Evolutionary conservation across 1,139 yeast species (phyloP), one percentile per base, ranked within the genome.

Genomic region (Protomyces pachydermus): DNA sequence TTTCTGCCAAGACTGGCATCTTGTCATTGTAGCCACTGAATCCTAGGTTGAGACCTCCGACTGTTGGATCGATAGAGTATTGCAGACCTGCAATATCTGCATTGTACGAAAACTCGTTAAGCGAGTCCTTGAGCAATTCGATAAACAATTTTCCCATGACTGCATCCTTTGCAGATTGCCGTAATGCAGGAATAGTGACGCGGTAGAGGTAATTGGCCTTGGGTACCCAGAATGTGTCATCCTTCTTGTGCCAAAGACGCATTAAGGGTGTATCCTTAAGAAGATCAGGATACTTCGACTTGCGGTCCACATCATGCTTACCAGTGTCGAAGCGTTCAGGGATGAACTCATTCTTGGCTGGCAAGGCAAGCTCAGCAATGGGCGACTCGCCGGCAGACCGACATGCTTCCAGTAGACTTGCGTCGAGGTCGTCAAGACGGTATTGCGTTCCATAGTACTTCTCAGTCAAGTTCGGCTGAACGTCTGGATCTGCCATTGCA

Each of bases 381-480:
- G 75, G 72, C 1, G 75, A 71, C 2, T 71, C 74, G 12, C 69
- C 70, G 8, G 71, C 70, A 35, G 75, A 70, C 23, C 87, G 71
- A 52, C 72, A 70, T 1, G 74, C 60, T 23, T 77, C 37, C n/a
- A 58, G 37, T 10, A 87, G 75, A 0, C 75, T 75, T 0, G 69
- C 51, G 1, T 83, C 77, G 28, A 89, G 73, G 16, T 78, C 76
- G 20, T 77, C 79, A 54, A 81, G 75, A 2, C 82, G 76, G 72
- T 90, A 88, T 69, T 87, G 87, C 0, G 98, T 90, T 3, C 96
- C 97, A 72, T 93, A 93, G 97, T 97, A 91, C 71, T 83, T 79
- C 74, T 93, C 98, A 16, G 71, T 78, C 58, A 78, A 75, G 64
- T 67, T 68, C 38, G 81, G 76, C 2, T 74, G 77, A 1, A 71